These are phyloP conservation scores for Colletotrichum tropicale DNA, from an alignment of 2,329 filamentous ascomycete genomes.

Conservation along the genomic window DNA sequence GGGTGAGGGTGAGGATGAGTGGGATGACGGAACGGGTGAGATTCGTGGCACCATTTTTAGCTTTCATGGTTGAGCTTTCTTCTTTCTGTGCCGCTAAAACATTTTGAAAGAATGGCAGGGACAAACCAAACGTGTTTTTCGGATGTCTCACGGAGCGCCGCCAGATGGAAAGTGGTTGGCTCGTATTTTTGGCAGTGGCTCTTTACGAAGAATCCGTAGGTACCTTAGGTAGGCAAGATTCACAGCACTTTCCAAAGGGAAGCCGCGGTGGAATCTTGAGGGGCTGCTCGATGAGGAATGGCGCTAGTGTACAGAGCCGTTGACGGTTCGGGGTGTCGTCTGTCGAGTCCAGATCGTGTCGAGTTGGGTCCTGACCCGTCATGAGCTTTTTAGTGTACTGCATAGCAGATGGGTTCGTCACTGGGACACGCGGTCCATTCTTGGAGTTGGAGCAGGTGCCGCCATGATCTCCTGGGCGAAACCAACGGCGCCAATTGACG, in stretches of 20 bases:
- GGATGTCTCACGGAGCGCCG: not conserved
- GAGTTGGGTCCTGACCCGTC: not conserved
- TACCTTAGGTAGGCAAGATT: not conserved
- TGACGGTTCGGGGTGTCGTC: not conserved
- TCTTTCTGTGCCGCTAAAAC: not conserved
- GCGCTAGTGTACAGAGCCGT: not conserved
- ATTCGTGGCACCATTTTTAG: conserved; percentile 1
- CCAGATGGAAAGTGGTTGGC: not conserved
- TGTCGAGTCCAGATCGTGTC: not conserved
- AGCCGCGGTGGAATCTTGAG: not conserved
- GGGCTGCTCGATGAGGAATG: not conserved
- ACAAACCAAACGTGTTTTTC: not conserved
- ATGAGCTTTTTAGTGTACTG: not conserved
- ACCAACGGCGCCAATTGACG: conserved; percentile 11
- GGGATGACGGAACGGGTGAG: not conserved
- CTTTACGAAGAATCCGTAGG: not conserved
- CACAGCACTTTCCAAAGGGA: not conserved
- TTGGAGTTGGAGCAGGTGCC: not conserved
- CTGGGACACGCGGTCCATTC: not conserved
- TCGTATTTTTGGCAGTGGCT: not conserved
- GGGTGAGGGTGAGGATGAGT: not conserved
- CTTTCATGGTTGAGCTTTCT: not conserved
- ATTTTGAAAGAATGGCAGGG: not conserved
- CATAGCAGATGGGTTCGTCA: not conserved
- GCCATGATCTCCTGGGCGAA: conserved; percentile 14